These are phyloP conservation scores for Elsinoe necatrix DNA, from an alignment of 2,329 filamentous ascomycete species.

Conservation along the genomic window DNA sequence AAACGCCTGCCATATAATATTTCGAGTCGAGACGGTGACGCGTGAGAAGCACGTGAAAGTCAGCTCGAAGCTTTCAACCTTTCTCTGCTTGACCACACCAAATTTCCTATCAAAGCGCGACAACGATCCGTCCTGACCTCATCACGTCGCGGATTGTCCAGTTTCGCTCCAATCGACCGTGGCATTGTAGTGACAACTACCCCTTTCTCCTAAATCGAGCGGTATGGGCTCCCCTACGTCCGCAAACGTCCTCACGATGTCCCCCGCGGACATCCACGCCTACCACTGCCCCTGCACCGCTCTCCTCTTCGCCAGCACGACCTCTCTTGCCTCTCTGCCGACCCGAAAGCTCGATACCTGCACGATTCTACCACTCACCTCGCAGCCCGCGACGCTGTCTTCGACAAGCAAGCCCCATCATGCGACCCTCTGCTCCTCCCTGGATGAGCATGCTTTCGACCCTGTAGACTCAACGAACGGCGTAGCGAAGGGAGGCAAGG, in stretches of 20 bases:
- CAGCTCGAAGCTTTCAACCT: not conserved
- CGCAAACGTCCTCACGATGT: not conserved
- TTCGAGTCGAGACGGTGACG: not conserved
- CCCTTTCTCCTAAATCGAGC: not conserved
- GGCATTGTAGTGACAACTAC: not conserved
- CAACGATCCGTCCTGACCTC: too few relatives aligned
- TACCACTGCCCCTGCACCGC: conserved; percentile 61
- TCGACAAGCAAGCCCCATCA: not conserved
- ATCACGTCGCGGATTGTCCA: too few relatives aligned
- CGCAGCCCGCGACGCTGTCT: not conserved
- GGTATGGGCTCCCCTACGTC: not conserved
- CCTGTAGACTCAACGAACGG: conserved; percentile 9
- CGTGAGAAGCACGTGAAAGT: not conserved
- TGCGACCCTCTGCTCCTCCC: not conserved
- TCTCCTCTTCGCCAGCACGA: conserved; percentile 53
- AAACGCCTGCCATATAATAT: too few relatives aligned
- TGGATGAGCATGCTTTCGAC: conserved; percentile 18
- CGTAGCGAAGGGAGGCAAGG: not conserved
- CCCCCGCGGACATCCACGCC: conserved; percentile 35
- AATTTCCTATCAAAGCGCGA: not conserved
- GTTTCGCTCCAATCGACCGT: too few relatives aligned
- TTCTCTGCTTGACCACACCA: not conserved
- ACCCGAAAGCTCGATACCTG: conserved; percentile 46
- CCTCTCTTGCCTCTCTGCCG: conserved; percentile 45
- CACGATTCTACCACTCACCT: conserved; percentile 32